A percentile compares a stretch with the other conserved stretches of the same genome.
Conservation (phyloP, 208 protist species). For the Acanthamoeba culbertsoni region DNA sequence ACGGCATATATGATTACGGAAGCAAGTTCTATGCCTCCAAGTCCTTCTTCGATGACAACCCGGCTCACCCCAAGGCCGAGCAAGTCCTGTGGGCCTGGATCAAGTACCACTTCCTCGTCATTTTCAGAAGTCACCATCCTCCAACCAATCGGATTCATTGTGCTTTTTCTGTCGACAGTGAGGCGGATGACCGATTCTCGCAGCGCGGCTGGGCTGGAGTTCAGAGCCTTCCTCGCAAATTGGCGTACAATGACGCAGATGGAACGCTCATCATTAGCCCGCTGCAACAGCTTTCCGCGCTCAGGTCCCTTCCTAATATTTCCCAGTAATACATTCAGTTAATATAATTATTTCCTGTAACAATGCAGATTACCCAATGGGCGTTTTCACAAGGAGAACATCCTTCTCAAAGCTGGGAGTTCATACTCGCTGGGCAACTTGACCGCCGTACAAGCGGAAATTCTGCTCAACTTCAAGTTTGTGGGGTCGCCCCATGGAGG, state of each 20-base stretch:
- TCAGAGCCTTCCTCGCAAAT: background rate
- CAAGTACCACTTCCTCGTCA: background rate
- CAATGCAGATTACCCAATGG: background rate
- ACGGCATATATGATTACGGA: slow-evolving; percentile 1
- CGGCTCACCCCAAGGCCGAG: background rate
- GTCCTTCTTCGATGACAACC: slow-evolving; percentile 7
- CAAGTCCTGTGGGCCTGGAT: slow-evolving; percentile 5
- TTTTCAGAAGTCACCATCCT: background rate
- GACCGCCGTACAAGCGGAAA: background rate
- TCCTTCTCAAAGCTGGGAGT: background rate
- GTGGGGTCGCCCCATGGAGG: background rate
- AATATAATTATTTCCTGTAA: background rate
- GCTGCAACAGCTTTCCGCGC: background rate
- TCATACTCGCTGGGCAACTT: background rate
- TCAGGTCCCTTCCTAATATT: background rate
- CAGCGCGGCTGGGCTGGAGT: background rate
- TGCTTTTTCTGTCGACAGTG: background rate
- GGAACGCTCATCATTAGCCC: background rate
- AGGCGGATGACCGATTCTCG: background rate
- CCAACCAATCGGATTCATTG: no score
- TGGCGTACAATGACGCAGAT: background rate
- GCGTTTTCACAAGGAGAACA: background rate
- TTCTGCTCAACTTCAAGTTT: background rate
- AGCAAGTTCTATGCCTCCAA: slow-evolving; percentile 13
- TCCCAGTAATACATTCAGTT: background rate